phyloP scores from a whole-genome alignment of 495 filamentous ascomycete species.

The Penicillium maclennaniae region DNA sequence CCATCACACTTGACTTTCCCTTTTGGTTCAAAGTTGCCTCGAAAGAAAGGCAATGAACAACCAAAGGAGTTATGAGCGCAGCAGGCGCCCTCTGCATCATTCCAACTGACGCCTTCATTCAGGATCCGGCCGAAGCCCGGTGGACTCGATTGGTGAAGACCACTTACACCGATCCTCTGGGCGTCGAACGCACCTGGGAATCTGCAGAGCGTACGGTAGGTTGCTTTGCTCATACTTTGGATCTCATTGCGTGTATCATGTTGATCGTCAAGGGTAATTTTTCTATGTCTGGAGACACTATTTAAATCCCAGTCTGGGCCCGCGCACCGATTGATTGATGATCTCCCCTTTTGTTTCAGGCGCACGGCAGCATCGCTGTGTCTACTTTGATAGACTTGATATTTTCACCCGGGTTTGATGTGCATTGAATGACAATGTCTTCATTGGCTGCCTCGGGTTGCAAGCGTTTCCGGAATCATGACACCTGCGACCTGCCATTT shows the following conservation, averaged over 20 bases:
- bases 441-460: conserved; percentile 1
- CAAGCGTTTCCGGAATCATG: neutral
- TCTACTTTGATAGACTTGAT: neutral
- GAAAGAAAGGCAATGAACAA: neutral
- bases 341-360: conserved; percentile 2
- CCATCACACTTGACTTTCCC: conserved; percentile 12
- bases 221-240: conserved; percentile 5
- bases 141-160: conserved; percentile 72
- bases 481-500: neutral
- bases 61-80: neutral
- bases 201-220: conserved; percentile 66
- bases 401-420: neutral
- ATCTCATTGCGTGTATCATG: neutral
- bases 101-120: conserved; percentile 1
- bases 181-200: conserved; percentile 71
- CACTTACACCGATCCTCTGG: conserved; percentile 69
- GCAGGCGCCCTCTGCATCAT: neutral
- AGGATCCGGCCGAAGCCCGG: conserved; percentile 58
- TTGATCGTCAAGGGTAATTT: neutral
- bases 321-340: neutral
- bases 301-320: neutral
- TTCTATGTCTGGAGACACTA: neutral
- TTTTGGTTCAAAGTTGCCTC: neutral
- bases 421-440: neutral
- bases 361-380: neutral